Evolutionary conservation across 23 red algal species (phyloP).

Genomic region (Gracilaria vermiculophylla): DNA sequence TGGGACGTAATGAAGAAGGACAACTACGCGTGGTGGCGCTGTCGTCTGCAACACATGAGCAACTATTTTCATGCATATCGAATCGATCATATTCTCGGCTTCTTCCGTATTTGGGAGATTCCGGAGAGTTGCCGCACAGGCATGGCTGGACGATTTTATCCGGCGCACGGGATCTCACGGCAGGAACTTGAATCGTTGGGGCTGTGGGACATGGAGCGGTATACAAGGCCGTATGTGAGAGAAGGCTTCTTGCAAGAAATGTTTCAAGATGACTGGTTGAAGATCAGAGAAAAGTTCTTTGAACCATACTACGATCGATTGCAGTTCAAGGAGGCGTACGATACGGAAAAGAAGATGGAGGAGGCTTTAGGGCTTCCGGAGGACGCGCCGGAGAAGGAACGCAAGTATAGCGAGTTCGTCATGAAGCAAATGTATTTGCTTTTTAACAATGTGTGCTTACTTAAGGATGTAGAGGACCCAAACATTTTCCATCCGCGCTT

Average conservation of each 20-base stretch:
- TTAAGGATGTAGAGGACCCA: slow-evolving; percentile 69
- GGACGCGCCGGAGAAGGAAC: slow-evolving; percentile 48
- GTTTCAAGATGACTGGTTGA: slow-evolving; percentile 71
- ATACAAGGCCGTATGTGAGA: slow-evolving; percentile 73
- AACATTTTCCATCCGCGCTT: slow-evolving; percentile 86
- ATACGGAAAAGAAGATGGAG: slow-evolving; percentile 73
- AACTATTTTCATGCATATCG: slow-evolving; percentile 96
- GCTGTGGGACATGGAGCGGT: slow-evolving; percentile 94
- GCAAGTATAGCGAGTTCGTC: slow-evolving; percentile 2
- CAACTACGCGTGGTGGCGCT: slow-evolving; percentile 93
- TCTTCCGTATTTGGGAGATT: slow-evolving; percentile 98
- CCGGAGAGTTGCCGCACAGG: slow-evolving; percentile 60
- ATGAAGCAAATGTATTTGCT: slow-evolving; percentile 39
- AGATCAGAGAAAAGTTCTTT: slow-evolving; percentile 84
- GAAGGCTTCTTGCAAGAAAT: slow-evolving; percentile 73
- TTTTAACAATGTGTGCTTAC: slow-evolving; percentile 81
- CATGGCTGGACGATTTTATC: slow-evolving; percentile 78
- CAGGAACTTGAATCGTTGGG: slow-evolving; percentile 80
- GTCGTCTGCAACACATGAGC: slow-evolving; percentile 76
- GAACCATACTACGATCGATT: slow-evolving; percentile 72
- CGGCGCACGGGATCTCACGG: slow-evolving; percentile 52
- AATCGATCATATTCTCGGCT: slow-evolving; percentile 94
- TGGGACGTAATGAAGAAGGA: slow-evolving; percentile 93
- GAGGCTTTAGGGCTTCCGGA: slow-evolving; percentile 24
- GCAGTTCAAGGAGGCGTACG: slow-evolving; percentile 76